Conservation (phyloP, 148 eudicot species). For the Rhododendron williamsianum region DNA sequence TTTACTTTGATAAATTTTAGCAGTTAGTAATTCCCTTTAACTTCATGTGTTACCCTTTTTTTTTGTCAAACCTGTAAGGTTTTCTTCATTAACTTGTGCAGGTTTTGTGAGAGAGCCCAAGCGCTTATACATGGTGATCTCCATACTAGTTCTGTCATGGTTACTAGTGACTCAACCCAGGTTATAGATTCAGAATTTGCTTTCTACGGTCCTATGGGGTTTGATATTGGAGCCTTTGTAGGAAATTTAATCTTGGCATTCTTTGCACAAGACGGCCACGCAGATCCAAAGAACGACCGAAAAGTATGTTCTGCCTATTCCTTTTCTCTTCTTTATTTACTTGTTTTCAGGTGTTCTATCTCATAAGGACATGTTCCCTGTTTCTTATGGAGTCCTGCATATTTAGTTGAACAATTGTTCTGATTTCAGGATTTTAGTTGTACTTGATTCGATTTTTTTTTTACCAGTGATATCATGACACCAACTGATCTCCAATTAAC, state of each 20-base stretch:
- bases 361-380: background rate
- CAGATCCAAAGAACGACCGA: constrained; percentile 50
- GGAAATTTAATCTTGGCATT: constrained; percentile 82
- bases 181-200: constrained; percentile 96
- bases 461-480: background rate
- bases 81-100: constrained; percentile 18
- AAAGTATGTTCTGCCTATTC: constrained; percentile 32
- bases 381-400: background rate
- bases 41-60: background rate
- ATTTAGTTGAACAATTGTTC: background rate
- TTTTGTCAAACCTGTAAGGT: background rate
- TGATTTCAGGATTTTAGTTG: background rate
- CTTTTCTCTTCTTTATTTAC: background rate
- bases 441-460: background rate
- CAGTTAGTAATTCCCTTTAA: background rate
- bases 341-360: background rate
- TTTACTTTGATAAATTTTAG: background rate
- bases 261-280: constrained; percentile 90
- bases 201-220: constrained; percentile 95
- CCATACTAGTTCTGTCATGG: constrained; percentile 95
- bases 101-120: constrained; percentile 97
- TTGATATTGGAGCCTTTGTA: constrained; percentile 85
- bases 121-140: constrained; percentile 93
- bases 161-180: constrained; percentile 76
- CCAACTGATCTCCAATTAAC: background rate